Base-by-base conservation (phyloP, 768 basidiomycete genomes). In the Leucocoprinus leucothites region DNA sequence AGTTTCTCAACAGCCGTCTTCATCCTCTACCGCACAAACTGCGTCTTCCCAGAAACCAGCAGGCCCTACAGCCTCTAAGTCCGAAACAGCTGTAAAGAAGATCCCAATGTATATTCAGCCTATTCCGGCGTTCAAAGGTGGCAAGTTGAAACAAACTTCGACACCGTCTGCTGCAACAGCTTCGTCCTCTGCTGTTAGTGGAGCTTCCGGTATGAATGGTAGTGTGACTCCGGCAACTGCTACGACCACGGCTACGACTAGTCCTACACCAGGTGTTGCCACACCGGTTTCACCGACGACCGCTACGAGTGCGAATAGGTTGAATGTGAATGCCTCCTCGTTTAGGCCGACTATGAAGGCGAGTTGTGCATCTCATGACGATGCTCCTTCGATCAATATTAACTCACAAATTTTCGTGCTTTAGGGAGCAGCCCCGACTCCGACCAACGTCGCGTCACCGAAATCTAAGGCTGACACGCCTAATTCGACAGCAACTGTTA, bases 341-440 rank as follows among this genome's bases (percentile, higher is more conserved):
- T 98, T 98, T 80, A 86, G 86, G 64, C 93, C 94, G 11, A 94
- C 87, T 65, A 84, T 85, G 53, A 87, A 87, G 75, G 91, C 90
- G 64, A 78, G 31, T 13, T 34, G 31, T 34, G 13, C 13, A 34
- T 5, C 5, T 34, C 13, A 76, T 67, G 74, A 82, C 59, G 92
- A 89, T 70, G 87, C 82, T 65, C 89, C 85, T 65, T 83, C 84
- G 74, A 76, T 68, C 56, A 42, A 42, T 25, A 65, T 64, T 41
- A 54, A 58, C 54, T 69, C 59, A 65, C 58, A 41, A 38, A 55
- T 48, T 41, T 56, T 58, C 75, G 31, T 34, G 13, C 31, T 13
- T 64, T 72, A 70, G 55, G 22, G 24, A n/a, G 24, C 25, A 3
- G 69, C 59, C 16, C 48, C 64, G 50, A 51, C 49, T 11, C 56